Evolutionary conservation across 2,329 filamentous ascomycete genomes (phyloP).

Genomic region (Ophiognomonia clavigignenti-juglandacearum): DNA sequence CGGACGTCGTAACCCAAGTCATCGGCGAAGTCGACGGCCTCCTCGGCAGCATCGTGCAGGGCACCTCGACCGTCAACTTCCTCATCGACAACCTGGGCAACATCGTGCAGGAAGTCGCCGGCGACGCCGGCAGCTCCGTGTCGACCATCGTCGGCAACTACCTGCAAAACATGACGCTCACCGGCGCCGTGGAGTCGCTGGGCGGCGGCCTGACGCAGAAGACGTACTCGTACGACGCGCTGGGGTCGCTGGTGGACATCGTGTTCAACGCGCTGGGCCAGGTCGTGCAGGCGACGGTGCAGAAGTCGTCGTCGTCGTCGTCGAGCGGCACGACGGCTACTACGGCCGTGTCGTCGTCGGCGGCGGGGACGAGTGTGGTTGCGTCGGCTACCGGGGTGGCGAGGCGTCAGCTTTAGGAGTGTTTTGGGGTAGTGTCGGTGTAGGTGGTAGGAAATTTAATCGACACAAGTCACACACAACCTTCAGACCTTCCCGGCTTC

Average conservation of each 20-base stretch:
- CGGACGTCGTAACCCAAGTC: conserved; percentile 45
- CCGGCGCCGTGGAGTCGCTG: conserved; percentile 30
- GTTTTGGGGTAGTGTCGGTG: too few species aligned
- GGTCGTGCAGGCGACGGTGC: conserved; percentile 43
- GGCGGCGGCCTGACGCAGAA: conserved; percentile 38
- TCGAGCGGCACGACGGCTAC: not conserved
- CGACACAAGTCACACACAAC: too few species aligned
- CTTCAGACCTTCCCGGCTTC: too few species aligned
- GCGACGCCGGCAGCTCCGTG: conserved; percentile 37
- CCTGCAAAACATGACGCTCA: conserved; percentile 52
- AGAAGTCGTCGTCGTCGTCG: conserved; percentile 18
- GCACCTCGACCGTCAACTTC: conserved; percentile 49
- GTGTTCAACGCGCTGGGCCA: conserved; percentile 50
- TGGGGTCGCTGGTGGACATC: conserved; percentile 49
- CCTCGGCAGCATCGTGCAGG: conserved; percentile 53
- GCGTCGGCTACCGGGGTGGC: conserved; percentile 8
- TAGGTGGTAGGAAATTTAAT: too few species aligned
- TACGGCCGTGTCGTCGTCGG: too few species aligned
- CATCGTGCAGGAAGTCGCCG: conserved; percentile 55
- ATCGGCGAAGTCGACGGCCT: conserved; percentile 55
- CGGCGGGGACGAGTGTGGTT: too few species aligned
- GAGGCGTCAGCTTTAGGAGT: not conserved
- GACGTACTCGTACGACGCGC: conserved; percentile 45
- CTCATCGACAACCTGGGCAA: conserved; percentile 58
- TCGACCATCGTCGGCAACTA: conserved; percentile 54